Base-by-base conservation (phyloP, 495 filamentous ascomycete genomes). In the Neurospora terricola region DNA sequence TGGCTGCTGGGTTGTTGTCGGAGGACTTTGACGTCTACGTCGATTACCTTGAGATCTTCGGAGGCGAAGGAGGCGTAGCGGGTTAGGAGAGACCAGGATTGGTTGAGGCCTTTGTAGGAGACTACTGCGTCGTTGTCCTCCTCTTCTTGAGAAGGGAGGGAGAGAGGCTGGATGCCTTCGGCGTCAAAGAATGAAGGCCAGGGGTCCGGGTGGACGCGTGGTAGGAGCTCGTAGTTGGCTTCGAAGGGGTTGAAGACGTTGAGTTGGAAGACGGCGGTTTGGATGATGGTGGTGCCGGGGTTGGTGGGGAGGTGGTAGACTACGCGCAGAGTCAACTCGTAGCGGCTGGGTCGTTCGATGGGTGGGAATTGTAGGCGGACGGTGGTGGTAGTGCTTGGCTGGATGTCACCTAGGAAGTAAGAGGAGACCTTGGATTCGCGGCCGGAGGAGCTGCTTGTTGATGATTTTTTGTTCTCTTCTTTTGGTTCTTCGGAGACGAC, bases 181-280 rank as follows among this genome's bases (percentile, higher is more conserved):
- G 83, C 76, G 6, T 87, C 84, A 78, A 98, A 98, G 78, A 93
- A 91, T 76, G 89, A 92, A 9, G 96, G 95, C 95, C 95, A 98
- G 10, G 87, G 86, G 70, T 90, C 89, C 2, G 88, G 84, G 82
- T 97, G 90, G 6, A 97, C 80, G 4, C 90, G 88, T 16, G 96
- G 93, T 3, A 88, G 84, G 75, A 97, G 91, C 70, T 94, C 92
- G 76, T 94, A 97, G 75, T 90, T 93, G 9, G 93, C 91, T 82
- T 97, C 93, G 74, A 98, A 97, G 9, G 96, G 93, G 42, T 88
- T 89, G 70, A 92, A 86, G 71, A 98, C 86, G 18, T 90, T 87
- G 16, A 99, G 77, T 16, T 90, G 88, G 23, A 90, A 87, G 0
- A 86, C 83, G 7, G 89, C 78, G 1, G 87, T 88, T 78, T 95